Evolutionary conservation across 371 early-diverging fungal genomes (phyloP).

Genomic region (Rhizopus arrhizus): DNA sequence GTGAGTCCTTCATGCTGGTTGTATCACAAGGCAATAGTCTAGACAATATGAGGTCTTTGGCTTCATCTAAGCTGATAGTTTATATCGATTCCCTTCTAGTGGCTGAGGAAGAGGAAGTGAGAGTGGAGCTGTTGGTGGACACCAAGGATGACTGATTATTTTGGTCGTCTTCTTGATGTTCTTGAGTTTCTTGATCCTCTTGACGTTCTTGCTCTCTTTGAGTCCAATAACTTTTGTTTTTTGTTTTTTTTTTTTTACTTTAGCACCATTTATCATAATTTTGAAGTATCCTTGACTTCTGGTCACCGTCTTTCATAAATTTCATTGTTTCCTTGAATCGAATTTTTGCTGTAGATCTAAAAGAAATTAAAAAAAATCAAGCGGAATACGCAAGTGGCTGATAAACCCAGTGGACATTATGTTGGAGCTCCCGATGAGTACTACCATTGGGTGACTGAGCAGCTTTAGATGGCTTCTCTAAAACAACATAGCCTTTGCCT

Average conservation of each 20-base stretch:
- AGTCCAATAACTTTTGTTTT: constrained; percentile 4
- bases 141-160: constrained; percentile 2
- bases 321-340: background rate
- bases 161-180: background rate
- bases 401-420: too few species aligned
- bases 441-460: too few species aligned
- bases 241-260: constrained; percentile 1
- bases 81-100: constrained; percentile 14
- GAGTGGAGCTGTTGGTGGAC: background rate
- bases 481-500: too few species aligned
- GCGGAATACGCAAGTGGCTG: too few species aligned
- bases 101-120: background rate
- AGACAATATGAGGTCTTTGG: constrained; percentile 16
- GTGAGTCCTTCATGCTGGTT: constrained; percentile 1
- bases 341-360: constrained; percentile 2
- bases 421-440: too few species aligned
- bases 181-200: background rate
- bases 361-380: constrained; percentile 4
- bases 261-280: constrained; percentile 2
- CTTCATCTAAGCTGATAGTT: constrained; percentile 17
- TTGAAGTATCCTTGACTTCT: constrained; percentile 1
- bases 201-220: constrained; percentile 1
- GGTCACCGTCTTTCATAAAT: background rate
- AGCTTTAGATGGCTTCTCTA: too few species aligned
- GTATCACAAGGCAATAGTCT: constrained; percentile 1